Conservation (phyloP, 2,329 filamentous ascomycete species). For the Talaromyces sp. region DNA sequence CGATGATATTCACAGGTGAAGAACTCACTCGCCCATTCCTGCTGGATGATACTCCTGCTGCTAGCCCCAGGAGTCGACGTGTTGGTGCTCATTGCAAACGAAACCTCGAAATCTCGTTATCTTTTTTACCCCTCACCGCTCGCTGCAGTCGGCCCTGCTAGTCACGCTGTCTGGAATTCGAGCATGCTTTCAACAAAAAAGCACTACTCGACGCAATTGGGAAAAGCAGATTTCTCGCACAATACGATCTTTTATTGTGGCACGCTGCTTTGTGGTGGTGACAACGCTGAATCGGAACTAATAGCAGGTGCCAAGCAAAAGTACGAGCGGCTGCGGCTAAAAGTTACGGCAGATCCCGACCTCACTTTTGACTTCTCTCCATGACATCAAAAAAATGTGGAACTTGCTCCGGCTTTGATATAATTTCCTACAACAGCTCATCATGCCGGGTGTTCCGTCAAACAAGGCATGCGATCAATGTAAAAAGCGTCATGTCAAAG, state of each 20-base stretch:
- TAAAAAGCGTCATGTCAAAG: constrained; percentile 35
- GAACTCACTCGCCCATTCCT: constrained; percentile 24
- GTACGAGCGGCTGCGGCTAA: background rate
- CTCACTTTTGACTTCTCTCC: no score
- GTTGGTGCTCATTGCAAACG: background rate
- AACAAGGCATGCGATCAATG: constrained; percentile 36
- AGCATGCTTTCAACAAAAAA: background rate
- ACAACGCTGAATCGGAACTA: no score
- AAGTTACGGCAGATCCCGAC: no score
- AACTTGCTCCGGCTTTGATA: background rate
- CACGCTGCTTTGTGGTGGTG: background rate
- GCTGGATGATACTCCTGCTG: constrained; percentile 1
- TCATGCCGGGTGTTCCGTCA: constrained; percentile 35
- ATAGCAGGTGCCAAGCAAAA: background rate
- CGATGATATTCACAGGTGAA: background rate
- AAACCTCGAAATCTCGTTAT: background rate
- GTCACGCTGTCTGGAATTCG: background rate
- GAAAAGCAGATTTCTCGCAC: background rate
- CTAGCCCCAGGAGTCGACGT: background rate
- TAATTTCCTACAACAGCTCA: constrained; percentile 6
- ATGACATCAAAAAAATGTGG: background rate
- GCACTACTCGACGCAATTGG: background rate
- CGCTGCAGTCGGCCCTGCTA: background rate
- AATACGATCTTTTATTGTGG: background rate
- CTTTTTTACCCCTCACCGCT: background rate